These are phyloP conservation scores for Bacterosira constricta DNA, from an alignment of 108 stramenopile species.

Conservation along the genomic window DNA sequence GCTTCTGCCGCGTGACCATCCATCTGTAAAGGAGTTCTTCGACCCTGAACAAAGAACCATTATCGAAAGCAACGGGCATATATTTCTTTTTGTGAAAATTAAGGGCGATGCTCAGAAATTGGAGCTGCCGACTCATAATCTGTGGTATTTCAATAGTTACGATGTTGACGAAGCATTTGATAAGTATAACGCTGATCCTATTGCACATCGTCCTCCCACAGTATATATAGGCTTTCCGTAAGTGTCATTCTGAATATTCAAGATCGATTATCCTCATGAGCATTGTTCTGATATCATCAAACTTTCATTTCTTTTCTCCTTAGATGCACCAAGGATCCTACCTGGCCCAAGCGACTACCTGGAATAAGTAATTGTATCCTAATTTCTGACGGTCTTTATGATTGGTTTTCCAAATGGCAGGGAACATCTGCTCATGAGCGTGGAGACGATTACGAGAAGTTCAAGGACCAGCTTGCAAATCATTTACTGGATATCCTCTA, in stretches of 20 bases:
- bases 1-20: slow-evolving; percentile 51
- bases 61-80: slow-evolving; percentile 51
- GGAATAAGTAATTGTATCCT: too few relatives aligned
- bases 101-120: slow-evolving; percentile 50
- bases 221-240: slow-evolving; percentile 64
- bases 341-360: too few relatives aligned
- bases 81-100: slow-evolving; percentile 62
- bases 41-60: slow-evolving; percentile 46
- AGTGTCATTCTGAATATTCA: too few relatives aligned
- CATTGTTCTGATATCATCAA: too few relatives aligned
- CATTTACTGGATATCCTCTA: slow-evolving; percentile 45
- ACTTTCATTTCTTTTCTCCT: too few relatives aligned
- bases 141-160: slow-evolving; percentile 66
- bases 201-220: slow-evolving; percentile 54
- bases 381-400: slow-evolving; percentile 4
- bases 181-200: slow-evolving; percentile 52
- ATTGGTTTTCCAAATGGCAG: slow-evolving; percentile 48
- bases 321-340: too few relatives aligned
- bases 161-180: slow-evolving; percentile 66
- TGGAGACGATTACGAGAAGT: slow-evolving; percentile 48
- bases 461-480: slow-evolving; percentile 42
- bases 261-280: too few relatives aligned
- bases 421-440: slow-evolving; percentile 29
- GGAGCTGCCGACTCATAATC: slow-evolving; percentile 55
- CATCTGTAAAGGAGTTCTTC: slow-evolving; percentile 49